Evolutionary conservation across 2,329 filamentous ascomycete genomes (phyloP), one percentile per base, ranked within the genome.

Genomic region (Aaosphaeria arxii): DNA sequence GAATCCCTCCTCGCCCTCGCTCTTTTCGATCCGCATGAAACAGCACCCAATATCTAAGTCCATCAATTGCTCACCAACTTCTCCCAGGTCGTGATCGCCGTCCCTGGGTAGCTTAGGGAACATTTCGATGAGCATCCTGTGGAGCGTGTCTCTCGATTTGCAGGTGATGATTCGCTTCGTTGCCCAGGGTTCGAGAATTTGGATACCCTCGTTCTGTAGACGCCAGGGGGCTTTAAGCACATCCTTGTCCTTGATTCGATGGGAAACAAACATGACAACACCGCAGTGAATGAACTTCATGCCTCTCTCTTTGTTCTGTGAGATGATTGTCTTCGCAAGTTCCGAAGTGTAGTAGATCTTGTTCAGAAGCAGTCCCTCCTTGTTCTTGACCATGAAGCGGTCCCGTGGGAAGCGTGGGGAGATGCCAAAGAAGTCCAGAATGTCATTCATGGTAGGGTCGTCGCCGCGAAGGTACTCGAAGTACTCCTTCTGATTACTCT

Each of bases 221-320:
- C 94, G 85, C 94, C 94, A 99, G 33, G 87, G 85, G 5, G 86
- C 88, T 50, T 95, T 91, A 0, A 89, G 87, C 64, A 96, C 91
- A 70, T 97, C 91, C 76, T 94, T 95, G 71, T 97, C 92, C 77
- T 95, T 96, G 78, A 97, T 94, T 49, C 63, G 64, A 52, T 69
- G 66, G 1, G 62, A 53, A 69, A 70, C 66, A 48, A 95, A 99
- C 90, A 97, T 97, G 75, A 95, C 95, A 32, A 99, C 91, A 55
- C 94, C 94, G 44, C 88, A 92, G 72, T 99, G 94, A 43, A 99
- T 88, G 66, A 99, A 96, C 69, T 94, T 95, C 71, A 97, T 86
- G 41, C 91, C 91, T 30, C 88, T 86, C 40, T 90, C 89, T 71
- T 96, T 91, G 68, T 99, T 99, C 64, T 87, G 81, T 4, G 80